Evolutionary conservation across 2,329 filamentous ascomycete genomes (phyloP).

Genomic region (Paecilomyces variotii): DNA sequence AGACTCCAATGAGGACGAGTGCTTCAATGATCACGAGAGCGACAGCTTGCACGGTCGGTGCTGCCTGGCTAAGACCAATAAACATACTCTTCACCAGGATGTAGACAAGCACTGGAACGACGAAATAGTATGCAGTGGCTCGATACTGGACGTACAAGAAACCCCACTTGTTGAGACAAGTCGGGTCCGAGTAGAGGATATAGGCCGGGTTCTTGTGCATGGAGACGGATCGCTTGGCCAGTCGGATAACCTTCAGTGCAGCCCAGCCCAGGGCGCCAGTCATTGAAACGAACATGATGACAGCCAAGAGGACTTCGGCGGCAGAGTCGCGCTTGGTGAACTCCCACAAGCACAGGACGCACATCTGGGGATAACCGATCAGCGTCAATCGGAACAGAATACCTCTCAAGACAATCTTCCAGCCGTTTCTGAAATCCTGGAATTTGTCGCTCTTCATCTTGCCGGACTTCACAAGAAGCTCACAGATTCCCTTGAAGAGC

Average conservation of each 20-base stretch:
- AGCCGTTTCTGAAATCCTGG: constrained; percentile 86
- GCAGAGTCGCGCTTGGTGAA: constrained; percentile 78
- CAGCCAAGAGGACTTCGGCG: constrained; percentile 75
- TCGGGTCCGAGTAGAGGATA: constrained; percentile 92
- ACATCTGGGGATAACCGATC: constrained; percentile 87
- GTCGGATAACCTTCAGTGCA: constrained; percentile 77
- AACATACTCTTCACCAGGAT: constrained; percentile 84
- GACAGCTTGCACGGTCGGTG: constrained; percentile 66
- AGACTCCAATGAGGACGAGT: constrained; percentile 65
- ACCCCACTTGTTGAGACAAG: constrained; percentile 92
- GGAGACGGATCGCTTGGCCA: constrained; percentile 77
- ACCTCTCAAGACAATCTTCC: constrained; percentile 86
- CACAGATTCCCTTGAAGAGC: constrained; percentile 73
- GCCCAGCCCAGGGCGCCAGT: constrained; percentile 73
- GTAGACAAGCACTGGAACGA: constrained; percentile 70
- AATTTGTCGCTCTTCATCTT: constrained; percentile 83
- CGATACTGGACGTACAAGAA: constrained; percentile 97
- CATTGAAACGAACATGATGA: constrained; percentile 83
- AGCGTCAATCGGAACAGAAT: constrained; percentile 85
- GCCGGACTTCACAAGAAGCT: constrained; percentile 63
- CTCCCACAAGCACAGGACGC: constrained; percentile 87
- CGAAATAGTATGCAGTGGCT: constrained; percentile 91
- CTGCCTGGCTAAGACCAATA: constrained; percentile 69
- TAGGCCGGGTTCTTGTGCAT: constrained; percentile 97
- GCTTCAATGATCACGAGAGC: constrained; percentile 78